Base-by-base conservation (phyloP, 805 yeast genomes). In the Scheffersomyces ergatensis region DNA sequence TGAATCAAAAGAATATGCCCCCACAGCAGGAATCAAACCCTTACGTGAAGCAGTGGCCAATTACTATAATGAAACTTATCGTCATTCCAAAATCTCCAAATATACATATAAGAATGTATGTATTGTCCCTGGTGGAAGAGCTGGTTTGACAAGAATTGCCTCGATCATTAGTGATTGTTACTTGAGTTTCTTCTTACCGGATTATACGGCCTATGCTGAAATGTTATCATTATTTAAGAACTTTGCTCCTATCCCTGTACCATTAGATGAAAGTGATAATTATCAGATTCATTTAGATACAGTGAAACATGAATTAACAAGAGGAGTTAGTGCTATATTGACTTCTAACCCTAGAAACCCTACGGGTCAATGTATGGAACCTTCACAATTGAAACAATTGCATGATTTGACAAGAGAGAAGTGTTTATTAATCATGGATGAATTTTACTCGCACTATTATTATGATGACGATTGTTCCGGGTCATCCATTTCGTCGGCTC, bases 321-420 rank as follows among this genome's bases (percentile, higher is more conserved):
- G 83, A 49, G 84, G 84, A 30, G 83, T 78, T 5, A 67, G 77
- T 42, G 83, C 83, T 3, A 57, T 77, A 24, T 58, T 77, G 37
- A 78, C 83, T 0, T 78, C 83, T 3, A 78, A 78, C 53, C 84
- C 84, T 21, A 65, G 84, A 60, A 78, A 78, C 56, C 84, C 84
- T 21, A 78, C 84, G 0, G 84, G 84, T 27, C 72, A 62, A 50
- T 67, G 77, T 37, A 69, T 78, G 68, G 57, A 76, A 4, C 67
- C 66, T 14, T 57, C 55, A 9, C 80, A 78, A 51, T 63, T 78
- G 49, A 49, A 60, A 26, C 63, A 72, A 36, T 63, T 78, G 41
- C 84, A 78, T 51, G 62, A 68, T 34, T 57, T 78, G 63, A 78
- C 83, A 53, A 64, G 82, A 41, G 70, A 65, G 27, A 68, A 62